A percentile compares a stretch with the other conserved stretches of the same genome.
These are phyloP conservation scores for Paracamarosporium sp. DNA, from an alignment of 2,329 filamentous ascomycete genomes.

Conservation along the genomic window DNA sequence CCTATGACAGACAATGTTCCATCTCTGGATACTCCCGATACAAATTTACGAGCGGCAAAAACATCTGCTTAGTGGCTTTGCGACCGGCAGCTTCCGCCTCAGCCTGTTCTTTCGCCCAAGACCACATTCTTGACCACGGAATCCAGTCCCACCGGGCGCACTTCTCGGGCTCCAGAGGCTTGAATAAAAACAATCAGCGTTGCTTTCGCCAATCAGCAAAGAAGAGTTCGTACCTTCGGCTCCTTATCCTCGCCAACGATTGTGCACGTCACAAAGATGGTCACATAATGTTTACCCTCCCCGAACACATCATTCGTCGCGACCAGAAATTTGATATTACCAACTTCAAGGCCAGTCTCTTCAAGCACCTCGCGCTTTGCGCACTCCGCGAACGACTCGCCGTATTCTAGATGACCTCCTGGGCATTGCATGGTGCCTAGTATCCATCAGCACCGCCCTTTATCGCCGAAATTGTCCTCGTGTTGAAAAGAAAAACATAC, in stretches of 20 bases:
- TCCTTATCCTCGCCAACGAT: constrained; percentile 56
- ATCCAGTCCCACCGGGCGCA: constrained; percentile 64
- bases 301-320: constrained; percentile 73
- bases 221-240: constrained; percentile 58
- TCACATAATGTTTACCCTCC: constrained; percentile 75
- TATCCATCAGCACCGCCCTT: neutral
- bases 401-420: constrained; percentile 76
- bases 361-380: constrained; percentile 72
- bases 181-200: constrained; percentile 10
- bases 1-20: constrained; percentile 23
- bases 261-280: constrained; percentile 68
- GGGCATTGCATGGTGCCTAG: constrained; percentile 70
- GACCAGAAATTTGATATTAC: constrained; percentile 60
- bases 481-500: constrained; percentile 30
- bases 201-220: constrained; percentile 4
- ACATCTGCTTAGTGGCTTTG: constrained; percentile 47
- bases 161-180: constrained; percentile 58
- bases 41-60: constrained; percentile 57
- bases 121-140: constrained; percentile 55
- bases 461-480: neutral
- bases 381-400: constrained; percentile 68
- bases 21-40: constrained; percentile 42
- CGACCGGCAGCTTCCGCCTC: constrained; percentile 32
- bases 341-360: constrained; percentile 68
- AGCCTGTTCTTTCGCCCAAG: constrained; percentile 43